phyloP scores from a whole-genome alignment of 169 alveolate species.

The Perkinsus marinus region DNA sequence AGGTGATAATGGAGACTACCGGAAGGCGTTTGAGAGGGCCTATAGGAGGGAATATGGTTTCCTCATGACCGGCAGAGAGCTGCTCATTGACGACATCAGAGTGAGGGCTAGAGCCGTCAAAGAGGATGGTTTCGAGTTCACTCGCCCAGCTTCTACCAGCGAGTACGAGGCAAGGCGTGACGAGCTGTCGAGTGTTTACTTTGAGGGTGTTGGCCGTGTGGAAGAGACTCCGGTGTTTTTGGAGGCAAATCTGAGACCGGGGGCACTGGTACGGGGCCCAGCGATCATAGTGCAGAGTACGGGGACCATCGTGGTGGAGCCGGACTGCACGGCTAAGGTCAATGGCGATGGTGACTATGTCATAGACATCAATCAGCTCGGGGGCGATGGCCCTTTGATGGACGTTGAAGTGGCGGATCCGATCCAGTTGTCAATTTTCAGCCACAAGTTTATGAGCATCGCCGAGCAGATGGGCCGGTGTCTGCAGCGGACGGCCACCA shows the following conservation, averaged over 20 bases:
- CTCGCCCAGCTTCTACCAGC: not conserved
- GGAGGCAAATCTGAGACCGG: conserved; percentile 17
- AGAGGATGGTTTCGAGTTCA: not conserved
- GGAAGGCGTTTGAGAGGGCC: conserved; percentile 6
- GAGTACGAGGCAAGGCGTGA: not conserved
- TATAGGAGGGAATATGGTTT: conserved; percentile 45
- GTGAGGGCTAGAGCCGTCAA: conserved; percentile 29
- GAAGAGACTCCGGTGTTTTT: conserved; percentile 31
- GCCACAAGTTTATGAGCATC: conserved; percentile 58
- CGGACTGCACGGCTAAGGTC: conserved; percentile 25
- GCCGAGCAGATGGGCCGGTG: conserved; percentile 70
- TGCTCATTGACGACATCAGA: conserved; percentile 31
- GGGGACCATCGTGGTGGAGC: conserved; percentile 20
- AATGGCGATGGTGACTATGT: conserved; percentile 21
- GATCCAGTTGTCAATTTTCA: conserved; percentile 42
- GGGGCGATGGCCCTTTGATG: not conserved
- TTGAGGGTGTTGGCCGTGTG: not conserved
- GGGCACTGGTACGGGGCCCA: conserved; percentile 37
- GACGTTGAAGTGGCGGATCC: conserved; percentile 1
- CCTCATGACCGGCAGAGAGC: conserved; percentile 15
- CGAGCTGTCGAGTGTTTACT: not conserved
- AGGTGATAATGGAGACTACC: conserved; percentile 5
- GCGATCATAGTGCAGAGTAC: conserved; percentile 40
- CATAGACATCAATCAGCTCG: not conserved
- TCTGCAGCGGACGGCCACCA: conserved; percentile 44